phyloP scores from a whole-genome alignment of 768 basidiomycete species.

The Coprinopsis cinerea region DNA sequence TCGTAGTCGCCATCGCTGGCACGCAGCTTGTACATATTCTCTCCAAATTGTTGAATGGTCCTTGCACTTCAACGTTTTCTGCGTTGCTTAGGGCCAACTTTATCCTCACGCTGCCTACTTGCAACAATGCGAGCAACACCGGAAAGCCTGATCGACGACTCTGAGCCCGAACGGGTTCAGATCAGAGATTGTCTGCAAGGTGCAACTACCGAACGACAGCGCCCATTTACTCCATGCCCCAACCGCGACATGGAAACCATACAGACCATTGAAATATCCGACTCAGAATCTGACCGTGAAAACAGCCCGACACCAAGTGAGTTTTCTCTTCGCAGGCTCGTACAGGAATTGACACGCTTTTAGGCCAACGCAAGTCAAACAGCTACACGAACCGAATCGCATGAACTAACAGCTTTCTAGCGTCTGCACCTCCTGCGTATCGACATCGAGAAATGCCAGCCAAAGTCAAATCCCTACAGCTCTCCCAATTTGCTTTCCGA shows the following conservation, averaged over 20 bases:
- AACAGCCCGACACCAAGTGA: not conserved
- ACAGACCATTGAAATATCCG: constrained; percentile 19
- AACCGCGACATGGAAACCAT: not conserved
- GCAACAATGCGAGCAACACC: not conserved
- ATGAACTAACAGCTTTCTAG: too few relatives aligned
- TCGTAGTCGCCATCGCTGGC: too few relatives aligned
- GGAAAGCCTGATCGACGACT: constrained; percentile 55
- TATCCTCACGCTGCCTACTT: too few relatives aligned
- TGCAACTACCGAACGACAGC: constrained; percentile 5
- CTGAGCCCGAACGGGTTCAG: constrained; percentile 62
- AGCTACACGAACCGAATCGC: too few relatives aligned
- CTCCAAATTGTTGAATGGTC: not conserved
- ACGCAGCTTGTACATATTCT: too few relatives aligned
- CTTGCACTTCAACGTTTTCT: not conserved
- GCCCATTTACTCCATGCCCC: too few relatives aligned
- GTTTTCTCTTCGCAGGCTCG: not conserved
- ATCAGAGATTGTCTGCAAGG: constrained; percentile 11
- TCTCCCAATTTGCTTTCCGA: constrained; percentile 5
- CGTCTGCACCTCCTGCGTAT: not conserved
- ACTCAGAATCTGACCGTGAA: constrained; percentile 15
- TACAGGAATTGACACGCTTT: too few relatives aligned
- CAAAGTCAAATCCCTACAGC: not conserved
- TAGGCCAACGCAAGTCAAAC: too few relatives aligned
- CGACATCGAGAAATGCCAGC: not conserved
- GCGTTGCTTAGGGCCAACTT: not conserved